A percentile compares a stretch with the other conserved stretches of the same genome.
Conservation (phyloP, 177 flowering plant species). For the Tripterygium wilfordii region DNA sequence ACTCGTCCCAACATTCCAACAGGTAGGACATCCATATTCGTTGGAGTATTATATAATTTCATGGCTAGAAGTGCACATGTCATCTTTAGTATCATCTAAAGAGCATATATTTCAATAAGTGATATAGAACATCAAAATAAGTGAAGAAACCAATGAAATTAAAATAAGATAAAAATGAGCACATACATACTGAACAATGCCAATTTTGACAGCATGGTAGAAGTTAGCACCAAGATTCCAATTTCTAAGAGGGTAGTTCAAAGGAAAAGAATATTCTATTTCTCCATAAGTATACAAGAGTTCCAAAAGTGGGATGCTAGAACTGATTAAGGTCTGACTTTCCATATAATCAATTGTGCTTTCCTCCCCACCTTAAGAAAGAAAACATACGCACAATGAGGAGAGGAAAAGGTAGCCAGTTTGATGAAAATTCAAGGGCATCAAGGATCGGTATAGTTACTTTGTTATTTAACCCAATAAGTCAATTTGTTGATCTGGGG, state of each 20-base stretch:
- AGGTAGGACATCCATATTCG: too few species aligned
- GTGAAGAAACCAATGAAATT: neutral
- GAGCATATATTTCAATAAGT: constrained; percentile 4
- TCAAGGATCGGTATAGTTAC: too few species aligned
- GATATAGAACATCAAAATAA: neutral
- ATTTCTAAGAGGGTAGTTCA: constrained; percentile 61
- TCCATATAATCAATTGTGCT: constrained; percentile 86
- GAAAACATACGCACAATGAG: too few species aligned
- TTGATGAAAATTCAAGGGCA: too few species aligned
- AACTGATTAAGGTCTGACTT: constrained; percentile 35
- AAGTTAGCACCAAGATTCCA: constrained; percentile 95
- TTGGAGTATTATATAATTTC: too few species aligned
- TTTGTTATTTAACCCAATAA: too few species aligned
- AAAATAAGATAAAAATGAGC: too few species aligned
- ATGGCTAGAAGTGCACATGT: constrained; percentile 88
- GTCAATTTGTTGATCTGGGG: too few species aligned
- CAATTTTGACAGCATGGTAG: constrained; percentile 94
- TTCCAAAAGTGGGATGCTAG: constrained; percentile 73
- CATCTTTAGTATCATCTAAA: constrained; percentile 87
- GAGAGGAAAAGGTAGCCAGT: too few species aligned
- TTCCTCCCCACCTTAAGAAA: constrained; percentile 91
- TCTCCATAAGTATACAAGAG: constrained; percentile 72
- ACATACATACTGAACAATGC: constrained; percentile 98
- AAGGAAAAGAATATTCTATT: constrained; percentile 90
- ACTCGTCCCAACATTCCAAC: too few species aligned